These are phyloP conservation scores for Seiridium unicorne DNA, from an alignment of 2,329 filamentous ascomycete genomes.

Conservation along the genomic window DNA sequence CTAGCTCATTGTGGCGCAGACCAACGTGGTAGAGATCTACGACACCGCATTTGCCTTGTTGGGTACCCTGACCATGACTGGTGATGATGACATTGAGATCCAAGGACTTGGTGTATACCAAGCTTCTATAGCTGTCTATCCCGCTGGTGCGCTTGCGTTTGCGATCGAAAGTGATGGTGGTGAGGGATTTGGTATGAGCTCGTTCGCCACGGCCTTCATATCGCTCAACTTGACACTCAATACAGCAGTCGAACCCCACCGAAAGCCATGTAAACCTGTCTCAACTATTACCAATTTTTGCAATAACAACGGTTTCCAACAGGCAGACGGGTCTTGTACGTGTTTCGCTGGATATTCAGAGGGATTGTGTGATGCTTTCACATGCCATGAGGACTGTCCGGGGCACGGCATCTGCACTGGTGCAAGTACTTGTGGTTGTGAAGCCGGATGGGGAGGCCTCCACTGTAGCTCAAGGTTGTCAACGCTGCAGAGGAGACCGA, in stretches of 20 bases:
- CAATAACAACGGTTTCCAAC: constrained; percentile 35
- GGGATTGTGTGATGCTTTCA: constrained; percentile 30
- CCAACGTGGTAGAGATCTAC: constrained; percentile 37
- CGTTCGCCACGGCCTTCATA: constrained; percentile 31
- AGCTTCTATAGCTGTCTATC: constrained; percentile 29
- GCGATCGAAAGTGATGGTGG: constrained; percentile 38
- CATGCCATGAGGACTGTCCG: constrained; percentile 39
- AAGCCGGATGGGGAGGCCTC: constrained; percentile 40
- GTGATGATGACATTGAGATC: constrained; percentile 38
- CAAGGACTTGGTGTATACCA: constrained; percentile 42
- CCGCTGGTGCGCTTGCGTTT: constrained; percentile 36
- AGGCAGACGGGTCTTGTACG: constrained; percentile 26
- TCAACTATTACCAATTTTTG: constrained; percentile 33
- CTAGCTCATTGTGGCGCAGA: constrained; percentile 40
- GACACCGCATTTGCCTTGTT: constrained; percentile 30
- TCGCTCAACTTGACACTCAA: constrained; percentile 32
- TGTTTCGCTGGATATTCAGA: constrained; percentile 44
- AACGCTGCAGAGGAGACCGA: constrained; percentile 41
- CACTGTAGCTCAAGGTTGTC: constrained; percentile 42
- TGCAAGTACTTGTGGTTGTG: constrained; percentile 39
- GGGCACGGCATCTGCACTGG: constrained; percentile 39
- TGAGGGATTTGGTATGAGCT: constrained; percentile 36
- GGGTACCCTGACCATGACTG: constrained; percentile 34
- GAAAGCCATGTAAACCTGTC: constrained; percentile 17
- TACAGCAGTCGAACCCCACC: constrained; percentile 35